Base-by-base conservation (phyloP, 495 filamentous ascomycete species). In the Talaromyces nanjingensis region DNA sequence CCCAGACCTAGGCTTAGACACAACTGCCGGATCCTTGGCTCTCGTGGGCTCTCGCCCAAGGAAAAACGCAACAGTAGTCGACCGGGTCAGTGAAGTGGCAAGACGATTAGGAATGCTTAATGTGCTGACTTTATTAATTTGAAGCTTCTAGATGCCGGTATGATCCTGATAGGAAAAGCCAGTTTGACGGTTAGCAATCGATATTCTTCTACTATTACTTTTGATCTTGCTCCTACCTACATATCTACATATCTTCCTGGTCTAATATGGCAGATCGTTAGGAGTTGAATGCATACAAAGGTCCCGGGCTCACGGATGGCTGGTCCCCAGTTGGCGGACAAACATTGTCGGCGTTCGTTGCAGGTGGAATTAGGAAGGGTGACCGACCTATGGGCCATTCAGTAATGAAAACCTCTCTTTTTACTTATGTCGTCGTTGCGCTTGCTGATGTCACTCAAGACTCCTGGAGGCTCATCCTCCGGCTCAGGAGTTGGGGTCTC, bases 311-410 rank as follows among this genome's bases (percentile, higher is more conserved):
- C 12, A 72, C 73, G 52, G 68, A 69, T 22, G 79, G 78, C 12
- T 81, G 77, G 78, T 80, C 77, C 33, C 72, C 79, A 9, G 55
- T 70, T 5, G 70, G 73, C 1, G 79, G 79, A 2, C 77, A 80
- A 55, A 80, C 76, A 0, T 60, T 70, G 3, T 80, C 77, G 4
- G 73, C 80, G 7, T 81, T 79, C 60, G 71, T 79, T 6, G 67
- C 68, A 24, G 62, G 61, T 1, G n/a, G 6, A 12, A 60, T 73
- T 6, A 66, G 69, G 16, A 67, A 71, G 3, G 63, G 64, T 29
- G 68, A 59, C 16, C 29, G 18, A 3, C 29, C 29, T 33, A 8
- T 34, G 67, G 72, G 73, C 12, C 71, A 74, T 60, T 66, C 68
- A 24, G 68, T 69, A 25, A 59, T 39, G 29, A 8, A 25, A 11